Percentiles rank a stretch among this genome's conserved stretches.
phyloP scores from a whole-genome alignment of 208 protist species.

The Acanthamoeba divionensis region DNA sequence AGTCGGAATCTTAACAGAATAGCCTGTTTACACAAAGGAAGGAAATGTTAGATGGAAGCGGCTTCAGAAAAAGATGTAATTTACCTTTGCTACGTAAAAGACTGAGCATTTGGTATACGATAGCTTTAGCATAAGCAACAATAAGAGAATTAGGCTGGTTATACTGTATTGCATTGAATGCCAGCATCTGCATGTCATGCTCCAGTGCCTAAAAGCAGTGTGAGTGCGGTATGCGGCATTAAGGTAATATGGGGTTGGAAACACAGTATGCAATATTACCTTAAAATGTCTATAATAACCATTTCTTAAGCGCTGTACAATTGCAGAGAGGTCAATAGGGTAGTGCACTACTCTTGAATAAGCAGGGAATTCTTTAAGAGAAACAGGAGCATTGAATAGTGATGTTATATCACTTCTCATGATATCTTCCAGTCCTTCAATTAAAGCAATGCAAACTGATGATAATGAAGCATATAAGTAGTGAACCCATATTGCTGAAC shows the following conservation, averaged over 20 bases:
- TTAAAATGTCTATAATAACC: not conserved
- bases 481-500: not conserved
- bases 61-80: no score
- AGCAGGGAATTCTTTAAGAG: not conserved
- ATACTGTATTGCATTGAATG: not conserved
- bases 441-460: not conserved
- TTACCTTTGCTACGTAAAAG: no score
- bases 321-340: conserved; percentile 17
- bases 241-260: not conserved
- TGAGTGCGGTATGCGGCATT: not conserved
- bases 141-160: no score
- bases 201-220: not conserved
- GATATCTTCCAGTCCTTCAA: not conserved
- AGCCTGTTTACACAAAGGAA: no score
- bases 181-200: not conserved
- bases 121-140: no score
- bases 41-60: no score
- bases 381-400: not conserved
- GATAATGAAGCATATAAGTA: not conserved
- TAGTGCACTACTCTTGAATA: not conserved
- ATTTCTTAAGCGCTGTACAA: not conserved
- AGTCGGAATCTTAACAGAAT: no score
- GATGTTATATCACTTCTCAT: not conserved
- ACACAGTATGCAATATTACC: not conserved
- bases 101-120: no score